Conservation (phyloP, 176 grass and related monocot species). For the Phyllostachys edulis region DNA sequence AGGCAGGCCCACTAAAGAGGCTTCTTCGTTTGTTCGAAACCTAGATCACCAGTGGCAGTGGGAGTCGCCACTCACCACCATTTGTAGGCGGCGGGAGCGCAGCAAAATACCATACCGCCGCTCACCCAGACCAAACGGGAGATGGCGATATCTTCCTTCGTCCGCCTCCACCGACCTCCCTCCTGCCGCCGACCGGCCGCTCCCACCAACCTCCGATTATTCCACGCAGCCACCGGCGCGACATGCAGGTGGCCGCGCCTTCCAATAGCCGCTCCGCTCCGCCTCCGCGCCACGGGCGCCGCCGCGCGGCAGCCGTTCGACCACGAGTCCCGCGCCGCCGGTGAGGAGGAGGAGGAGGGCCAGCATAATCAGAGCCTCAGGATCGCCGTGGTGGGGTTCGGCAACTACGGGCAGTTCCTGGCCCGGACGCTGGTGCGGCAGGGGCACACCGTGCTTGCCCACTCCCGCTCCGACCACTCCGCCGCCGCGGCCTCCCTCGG, state of each 20-base stretch:
- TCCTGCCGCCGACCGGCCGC: neutral
- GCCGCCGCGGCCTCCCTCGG: constrained; percentile 53
- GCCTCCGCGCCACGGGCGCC: constrained; percentile 40
- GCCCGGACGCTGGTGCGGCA: constrained; percentile 51
- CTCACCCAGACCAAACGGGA: neutral
- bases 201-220: neutral
- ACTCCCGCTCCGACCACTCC: constrained; percentile 82
- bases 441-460: constrained; percentile 66
- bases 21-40: neutral
- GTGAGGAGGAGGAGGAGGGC: constrained; percentile 29
- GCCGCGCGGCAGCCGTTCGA: constrained; percentile 41
- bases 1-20: neutral
- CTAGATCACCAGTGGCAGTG: neutral
- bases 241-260: neutral
- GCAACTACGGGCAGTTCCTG: constrained; percentile 74
- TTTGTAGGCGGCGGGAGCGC: too few species aligned
- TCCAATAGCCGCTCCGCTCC: neutral
- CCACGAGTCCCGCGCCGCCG: constrained; percentile 50
- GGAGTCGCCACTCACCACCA: too few species aligned
- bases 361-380: constrained; percentile 41
- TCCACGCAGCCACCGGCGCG: neutral
- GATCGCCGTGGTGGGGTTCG: constrained; percentile 85
- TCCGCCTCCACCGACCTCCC: neutral
- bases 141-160: constrained; percentile 26
- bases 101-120: neutral